Evolutionary conservation across 2,329 filamentous ascomycete genomes (phyloP).

Genomic region (Thielaviopsis musarum): DNA sequence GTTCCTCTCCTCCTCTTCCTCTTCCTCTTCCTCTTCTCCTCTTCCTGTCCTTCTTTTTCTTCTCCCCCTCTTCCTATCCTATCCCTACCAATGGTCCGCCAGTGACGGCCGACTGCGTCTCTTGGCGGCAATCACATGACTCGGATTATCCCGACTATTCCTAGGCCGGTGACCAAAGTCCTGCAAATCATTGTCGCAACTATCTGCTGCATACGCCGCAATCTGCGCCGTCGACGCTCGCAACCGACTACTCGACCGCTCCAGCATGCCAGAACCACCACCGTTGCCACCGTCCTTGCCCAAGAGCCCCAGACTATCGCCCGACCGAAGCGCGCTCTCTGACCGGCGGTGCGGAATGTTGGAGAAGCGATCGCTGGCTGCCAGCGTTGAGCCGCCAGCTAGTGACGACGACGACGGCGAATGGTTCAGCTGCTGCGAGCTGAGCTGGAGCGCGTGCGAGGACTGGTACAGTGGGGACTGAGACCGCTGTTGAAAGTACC

Average conservation of each 20-base stretch:
- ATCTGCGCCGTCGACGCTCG: neutral
- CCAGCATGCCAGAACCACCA: neutral
- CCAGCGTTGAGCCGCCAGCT: conserved; percentile 6
- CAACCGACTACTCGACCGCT: neutral
- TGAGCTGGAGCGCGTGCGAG: conserved; percentile 16
- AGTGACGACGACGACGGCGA: conserved; percentile 25
- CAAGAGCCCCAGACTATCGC: neutral
- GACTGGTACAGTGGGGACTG: conserved; percentile 20
- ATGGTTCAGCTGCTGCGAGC: conserved; percentile 20
- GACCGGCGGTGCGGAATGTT: conserved; percentile 5
- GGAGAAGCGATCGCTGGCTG: conserved; percentile 6
- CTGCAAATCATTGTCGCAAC: neutral
- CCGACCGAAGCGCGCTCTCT: conserved; percentile 6
- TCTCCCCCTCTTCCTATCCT: neutral
- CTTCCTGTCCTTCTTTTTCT: neutral
- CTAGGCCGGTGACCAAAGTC: neutral
- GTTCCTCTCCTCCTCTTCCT: neutral
- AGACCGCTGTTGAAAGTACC: conserved; percentile 22
- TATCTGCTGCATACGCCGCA: neutral
- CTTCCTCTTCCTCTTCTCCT: neutral
- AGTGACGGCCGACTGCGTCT: conserved; percentile 6
- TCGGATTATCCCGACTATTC: conserved; percentile 1
- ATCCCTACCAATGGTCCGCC: conserved; percentile 6
- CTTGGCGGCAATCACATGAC: conserved; percentile 4
- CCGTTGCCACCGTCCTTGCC: neutral